Evolutionary conservation across 495 filamentous ascomycete genomes (phyloP).

Genomic region (Penicillium robsamsonii): DNA sequence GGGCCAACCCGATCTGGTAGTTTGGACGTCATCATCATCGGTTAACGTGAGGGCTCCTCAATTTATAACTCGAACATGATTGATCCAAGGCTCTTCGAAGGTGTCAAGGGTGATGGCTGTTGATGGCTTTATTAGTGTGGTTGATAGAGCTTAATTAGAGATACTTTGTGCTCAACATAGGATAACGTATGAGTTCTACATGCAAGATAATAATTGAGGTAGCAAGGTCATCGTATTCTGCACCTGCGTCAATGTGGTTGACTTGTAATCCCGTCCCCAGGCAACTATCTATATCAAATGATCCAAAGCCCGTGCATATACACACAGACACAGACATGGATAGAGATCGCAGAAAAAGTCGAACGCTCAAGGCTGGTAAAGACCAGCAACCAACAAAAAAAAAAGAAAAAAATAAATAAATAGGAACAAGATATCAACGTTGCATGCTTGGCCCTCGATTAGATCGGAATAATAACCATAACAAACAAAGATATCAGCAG

Average conservation of each 20-base stretch:
- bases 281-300: conserved; percentile 17
- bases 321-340: conserved; percentile 6
- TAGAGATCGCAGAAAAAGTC: not conserved
- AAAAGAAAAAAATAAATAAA: conserved; percentile 18
- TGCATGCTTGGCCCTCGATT: conserved; percentile 39
- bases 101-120: not conserved
- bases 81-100: not conserved
- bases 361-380: not conserved
- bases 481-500: conserved; percentile 21
- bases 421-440: conserved; percentile 42
- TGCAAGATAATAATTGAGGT: not conserved
- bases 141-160: not conserved
- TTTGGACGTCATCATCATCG: not conserved
- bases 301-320: conserved; percentile 20
- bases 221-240: conserved; percentile 22
- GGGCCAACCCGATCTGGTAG: not conserved
- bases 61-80: not conserved
- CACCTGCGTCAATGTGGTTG: conserved; percentile 17
- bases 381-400: conserved; percentile 16
- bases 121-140: not conserved
- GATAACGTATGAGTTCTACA: not conserved
- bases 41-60: not conserved
- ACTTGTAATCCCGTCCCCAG: conserved; percentile 16
- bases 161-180: not conserved
- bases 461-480: conserved; percentile 12